Conservation (phyloP, 2,329 filamentous ascomycete species). For the Tolypocladium amazonense region DNA sequence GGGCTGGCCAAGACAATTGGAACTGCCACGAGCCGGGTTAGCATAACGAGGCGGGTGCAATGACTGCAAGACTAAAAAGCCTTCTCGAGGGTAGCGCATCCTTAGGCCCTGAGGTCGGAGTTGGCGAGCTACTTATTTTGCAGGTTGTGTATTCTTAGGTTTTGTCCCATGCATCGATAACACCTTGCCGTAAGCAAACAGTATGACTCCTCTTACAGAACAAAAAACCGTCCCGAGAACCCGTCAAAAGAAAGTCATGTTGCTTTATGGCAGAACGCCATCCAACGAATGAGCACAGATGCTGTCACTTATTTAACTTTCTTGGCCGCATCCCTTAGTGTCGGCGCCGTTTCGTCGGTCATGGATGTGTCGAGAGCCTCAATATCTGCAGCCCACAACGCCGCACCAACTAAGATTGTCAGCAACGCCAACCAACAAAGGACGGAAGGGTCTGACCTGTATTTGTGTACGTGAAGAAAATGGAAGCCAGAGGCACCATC, state of each 20-base stretch:
- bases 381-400: constrained; percentile 87
- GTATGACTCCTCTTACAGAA: neutral
- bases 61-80: too few species aligned
- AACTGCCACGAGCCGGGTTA: neutral
- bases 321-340: constrained; percentile 36
- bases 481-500: constrained; percentile 71
- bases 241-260: neutral
- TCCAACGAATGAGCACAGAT: neutral
- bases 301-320: constrained; percentile 27
- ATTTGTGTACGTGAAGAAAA: constrained; percentile 85
- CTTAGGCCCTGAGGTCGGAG: too few species aligned
- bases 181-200: neutral
- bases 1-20: neutral
- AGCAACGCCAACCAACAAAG: neutral
- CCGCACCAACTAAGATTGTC: constrained; percentile 59
- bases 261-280: neutral
- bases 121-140: too few species aligned
- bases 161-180: neutral
- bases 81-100: too few species aligned
- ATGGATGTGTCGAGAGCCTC: constrained; percentile 46
- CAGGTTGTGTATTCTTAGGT: neutral
- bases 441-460: constrained; percentile 37
- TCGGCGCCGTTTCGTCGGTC: constrained; percentile 39
- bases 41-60: too few species aligned
- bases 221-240: neutral